phyloP scores from a whole-genome alignment of 768 basidiomycete genomes.

The Agaricus blazei region DNA sequence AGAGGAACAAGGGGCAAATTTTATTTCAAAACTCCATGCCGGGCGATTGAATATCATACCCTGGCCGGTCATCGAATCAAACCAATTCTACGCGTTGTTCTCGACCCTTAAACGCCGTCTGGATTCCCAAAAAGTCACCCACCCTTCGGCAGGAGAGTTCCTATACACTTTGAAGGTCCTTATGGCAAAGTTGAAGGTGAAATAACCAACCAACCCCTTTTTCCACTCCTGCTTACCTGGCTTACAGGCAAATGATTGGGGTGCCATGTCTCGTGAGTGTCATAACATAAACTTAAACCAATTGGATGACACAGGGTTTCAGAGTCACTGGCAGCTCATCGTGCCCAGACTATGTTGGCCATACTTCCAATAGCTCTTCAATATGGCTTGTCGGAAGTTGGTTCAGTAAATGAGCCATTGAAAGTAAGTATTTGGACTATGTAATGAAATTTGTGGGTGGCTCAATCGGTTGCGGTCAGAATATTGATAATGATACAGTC shows the following conservation, averaged over 20 bases:
- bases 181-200: slow-evolving; percentile 64
- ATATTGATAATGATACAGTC: slow-evolving; percentile 43
- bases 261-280: slow-evolving; percentile 52
- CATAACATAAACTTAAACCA: background rate
- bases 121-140: slow-evolving; percentile 44
- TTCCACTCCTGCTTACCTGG: background rate
- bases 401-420: slow-evolving; percentile 41
- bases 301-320: background rate
- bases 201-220: background rate
- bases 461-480: slow-evolving; percentile 25
- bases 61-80: slow-evolving; percentile 65
- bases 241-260: slow-evolving; percentile 60
- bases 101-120: slow-evolving; percentile 38
- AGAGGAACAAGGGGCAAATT: slow-evolving; percentile 56
- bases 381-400: slow-evolving; percentile 40
- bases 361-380: slow-evolving; percentile 44
- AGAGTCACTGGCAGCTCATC: slow-evolving; percentile 47
- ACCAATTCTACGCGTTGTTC: slow-evolving; percentile 55
- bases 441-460: background rate
- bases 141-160: slow-evolving; percentile 48
- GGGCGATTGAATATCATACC: slow-evolving; percentile 55
- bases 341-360: slow-evolving; percentile 34
- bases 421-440: slow-evolving; percentile 30
- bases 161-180: slow-evolving; percentile 53
- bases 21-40: slow-evolving; percentile 54